Percentiles rank a stretch among this genome's conserved stretches.
phyloP scores from a whole-genome alignment of 331 rosid genomes.

The Pyracantha coccinea region DNA sequence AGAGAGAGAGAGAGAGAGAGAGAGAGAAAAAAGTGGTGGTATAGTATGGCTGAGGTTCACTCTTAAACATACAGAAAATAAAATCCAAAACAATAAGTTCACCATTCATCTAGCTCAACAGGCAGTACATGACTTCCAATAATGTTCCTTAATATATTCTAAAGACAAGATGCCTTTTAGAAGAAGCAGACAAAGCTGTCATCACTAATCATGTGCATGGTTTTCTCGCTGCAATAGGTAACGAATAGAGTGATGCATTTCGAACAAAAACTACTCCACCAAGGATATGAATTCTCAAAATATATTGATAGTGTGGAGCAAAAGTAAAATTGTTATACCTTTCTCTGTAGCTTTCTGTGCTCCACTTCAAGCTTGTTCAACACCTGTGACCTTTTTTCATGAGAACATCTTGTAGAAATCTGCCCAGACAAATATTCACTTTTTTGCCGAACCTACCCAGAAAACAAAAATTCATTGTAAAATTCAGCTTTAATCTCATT shows the following conservation, averaged over 20 bases:
- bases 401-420: slow-evolving; percentile 39
- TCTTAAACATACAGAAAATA: background rate
- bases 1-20: too few relatives aligned
- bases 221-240: background rate
- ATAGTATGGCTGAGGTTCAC: background rate
- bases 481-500: background rate
- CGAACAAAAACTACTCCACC: background rate
- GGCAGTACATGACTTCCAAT: background rate
- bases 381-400: slow-evolving; percentile 36
- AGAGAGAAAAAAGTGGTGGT: background rate
- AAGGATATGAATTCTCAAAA: background rate
- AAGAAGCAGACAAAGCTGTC: background rate
- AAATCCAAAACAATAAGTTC: background rate
- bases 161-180: too few relatives aligned
- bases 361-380: slow-evolving; percentile 44
- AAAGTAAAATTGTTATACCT: slow-evolving; percentile 33
- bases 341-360: slow-evolving; percentile 43
- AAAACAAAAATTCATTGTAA: slow-evolving; percentile 1
- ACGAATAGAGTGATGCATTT: background rate
- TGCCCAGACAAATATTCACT: slow-evolving; percentile 63
- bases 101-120: background rate
- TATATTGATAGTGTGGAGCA: background rate
- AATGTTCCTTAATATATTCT: background rate
- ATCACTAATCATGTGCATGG: background rate
- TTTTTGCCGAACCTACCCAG: slow-evolving; percentile 64